phyloP scores from a whole-genome alignment of 2,329 filamentous ascomycete species.

The Cytospora paraplurivora region DNA sequence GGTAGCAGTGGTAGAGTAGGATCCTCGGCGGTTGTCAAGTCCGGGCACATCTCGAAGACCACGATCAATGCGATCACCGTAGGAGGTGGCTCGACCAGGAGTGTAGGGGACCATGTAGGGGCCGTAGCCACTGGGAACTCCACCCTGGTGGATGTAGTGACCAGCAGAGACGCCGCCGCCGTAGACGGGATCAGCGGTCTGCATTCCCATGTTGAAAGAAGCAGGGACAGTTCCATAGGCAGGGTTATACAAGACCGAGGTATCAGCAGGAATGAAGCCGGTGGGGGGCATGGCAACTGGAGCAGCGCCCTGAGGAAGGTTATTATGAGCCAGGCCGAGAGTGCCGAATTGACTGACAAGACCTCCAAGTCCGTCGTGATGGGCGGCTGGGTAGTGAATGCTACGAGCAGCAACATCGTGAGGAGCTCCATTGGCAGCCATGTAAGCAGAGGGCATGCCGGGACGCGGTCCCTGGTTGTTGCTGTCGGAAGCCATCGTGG shows the following conservation, averaged over 20 bases:
- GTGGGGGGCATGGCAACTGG: conserved; percentile 29
- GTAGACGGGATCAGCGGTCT: conserved; percentile 35
- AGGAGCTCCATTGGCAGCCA: conserved; percentile 32
- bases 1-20: conserved; percentile 62
- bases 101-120: conserved; percentile 52
- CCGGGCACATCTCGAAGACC: conserved; percentile 58
- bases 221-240: conserved; percentile 27
- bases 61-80: conserved; percentile 50
- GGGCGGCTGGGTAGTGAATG: conserved; percentile 32
- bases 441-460: conserved; percentile 29
- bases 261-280: conserved; percentile 33
- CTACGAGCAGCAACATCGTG: conserved; percentile 32
- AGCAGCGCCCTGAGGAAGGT: conserved; percentile 32
- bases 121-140: conserved; percentile 34
- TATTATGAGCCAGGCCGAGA: conserved; percentile 30
- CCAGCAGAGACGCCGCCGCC: conserved; percentile 31
- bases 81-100: conserved; percentile 49
- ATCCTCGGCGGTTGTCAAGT: conserved; percentile 66
- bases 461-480: conserved; percentile 31
- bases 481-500: conserved; percentile 33
- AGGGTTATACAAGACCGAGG: conserved; percentile 32
- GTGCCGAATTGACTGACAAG: conserved; percentile 31
- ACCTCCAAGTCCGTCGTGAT: conserved; percentile 29
- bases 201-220: conserved; percentile 26
- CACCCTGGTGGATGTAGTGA: conserved; percentile 34